A percentile compares a stretch with the other conserved stretches of the same genome.
These are phyloP conservation scores for Solanum phureja DNA, from an alignment of 257 asterid genomes.

Conservation along the genomic window DNA sequence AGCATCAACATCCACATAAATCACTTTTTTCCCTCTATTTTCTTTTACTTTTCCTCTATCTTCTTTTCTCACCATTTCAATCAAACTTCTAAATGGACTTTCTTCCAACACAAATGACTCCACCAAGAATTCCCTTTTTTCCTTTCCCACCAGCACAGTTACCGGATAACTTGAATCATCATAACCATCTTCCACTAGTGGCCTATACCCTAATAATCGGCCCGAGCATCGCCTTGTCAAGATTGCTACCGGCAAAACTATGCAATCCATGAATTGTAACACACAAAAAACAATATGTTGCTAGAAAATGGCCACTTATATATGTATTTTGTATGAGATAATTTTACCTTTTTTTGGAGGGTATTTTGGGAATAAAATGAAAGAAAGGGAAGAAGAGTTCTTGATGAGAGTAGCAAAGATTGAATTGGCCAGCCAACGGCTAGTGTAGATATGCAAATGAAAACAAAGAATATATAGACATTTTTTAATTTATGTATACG, in stretches of 20 bases:
- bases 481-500: not conserved
- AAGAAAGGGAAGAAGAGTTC: not conserved
- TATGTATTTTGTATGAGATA: not conserved
- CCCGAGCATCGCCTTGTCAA: slow-evolving; percentile 19
- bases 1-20: slow-evolving; percentile 33
- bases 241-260: slow-evolving; percentile 19
- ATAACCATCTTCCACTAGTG: slow-evolving; percentile 1
- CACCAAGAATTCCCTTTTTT: slow-evolving; percentile 25
- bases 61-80: slow-evolving; percentile 20
- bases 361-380: not conserved
- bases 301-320: not conserved
- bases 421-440: slow-evolving; percentile 8
- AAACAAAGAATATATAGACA: not conserved
- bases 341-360: not conserved
- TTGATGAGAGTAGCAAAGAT: not conserved
- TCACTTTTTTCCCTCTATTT: slow-evolving; percentile 10
- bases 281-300: not conserved
- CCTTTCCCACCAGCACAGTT: slow-evolving; percentile 30
- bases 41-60: slow-evolving; percentile 1
- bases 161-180: slow-evolving; percentile 2
- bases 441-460: not conserved
- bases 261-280: slow-evolving; percentile 17
- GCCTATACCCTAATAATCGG: slow-evolving; percentile 17
- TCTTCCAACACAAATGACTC: slow-evolving; percentile 27
- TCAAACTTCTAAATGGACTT: slow-evolving; percentile 17